These are phyloP conservation scores for Botrytis pseudocinerea DNA, from an alignment of 2,329 filamentous ascomycete species.

Conservation along the genomic window DNA sequence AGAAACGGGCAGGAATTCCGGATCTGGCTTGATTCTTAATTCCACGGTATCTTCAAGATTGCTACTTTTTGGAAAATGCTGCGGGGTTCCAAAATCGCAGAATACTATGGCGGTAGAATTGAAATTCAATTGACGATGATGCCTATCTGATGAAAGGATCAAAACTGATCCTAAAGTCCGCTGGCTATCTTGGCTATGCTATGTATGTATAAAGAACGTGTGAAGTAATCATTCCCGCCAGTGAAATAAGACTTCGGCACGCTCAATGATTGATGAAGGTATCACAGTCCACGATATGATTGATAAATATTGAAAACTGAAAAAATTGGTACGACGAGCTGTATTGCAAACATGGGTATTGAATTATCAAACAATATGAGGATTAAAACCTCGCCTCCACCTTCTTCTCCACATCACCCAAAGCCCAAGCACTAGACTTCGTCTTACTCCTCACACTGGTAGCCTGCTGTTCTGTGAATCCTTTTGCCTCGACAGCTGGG, in stretches of 20 bases:
- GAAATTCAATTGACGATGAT: background rate
- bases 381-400: conserved; percentile 67
- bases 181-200: accelerated
- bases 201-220: accelerated
- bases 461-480: conserved; percentile 79
- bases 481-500: conserved; percentile 84
- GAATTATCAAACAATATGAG: background rate
- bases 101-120: background rate
- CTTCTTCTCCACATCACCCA: conserved; percentile 73
- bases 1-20: too few relatives aligned
- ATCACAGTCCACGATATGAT: background rate
- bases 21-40: too few relatives aligned
- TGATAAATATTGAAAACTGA: accelerated
- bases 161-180: accelerated
- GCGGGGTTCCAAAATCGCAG: accelerated
- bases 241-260: background rate
- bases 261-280: background rate
- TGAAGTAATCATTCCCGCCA: accelerated
- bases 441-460: conserved; percentile 68
- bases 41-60: too few relatives aligned
- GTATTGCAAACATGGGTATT: background rate
- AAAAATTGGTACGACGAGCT: background rate
- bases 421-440: conserved; percentile 67
- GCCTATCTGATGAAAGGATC: accelerated
- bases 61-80: background rate